Percentiles rank a stretch among this genome's conserved stretches.
These are phyloP conservation scores for Lactarius psammicola DNA, from an alignment of 768 basidiomycete genomes.

Conservation along the genomic window DNA sequence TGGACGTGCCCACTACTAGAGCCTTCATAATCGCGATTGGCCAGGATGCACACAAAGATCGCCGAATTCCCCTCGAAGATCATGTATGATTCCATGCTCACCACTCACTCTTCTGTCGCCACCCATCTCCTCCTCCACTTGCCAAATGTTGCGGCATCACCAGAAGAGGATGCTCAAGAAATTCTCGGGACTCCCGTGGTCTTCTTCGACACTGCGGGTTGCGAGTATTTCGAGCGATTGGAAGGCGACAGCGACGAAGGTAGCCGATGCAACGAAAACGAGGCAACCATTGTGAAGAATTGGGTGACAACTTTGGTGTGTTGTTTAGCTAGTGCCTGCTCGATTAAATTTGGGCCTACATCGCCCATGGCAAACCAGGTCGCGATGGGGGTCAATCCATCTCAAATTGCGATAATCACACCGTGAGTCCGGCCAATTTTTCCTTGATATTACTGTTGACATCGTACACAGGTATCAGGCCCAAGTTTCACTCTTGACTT, in stretches of 20 bases:
- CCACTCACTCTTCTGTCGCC: conserved; percentile 68
- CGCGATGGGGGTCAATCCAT: conserved; percentile 55
- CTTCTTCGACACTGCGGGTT: conserved; percentile 93
- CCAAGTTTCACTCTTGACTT: conserved; percentile 83
- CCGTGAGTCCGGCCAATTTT: conserved; percentile 49
- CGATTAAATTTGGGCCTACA: not conserved
- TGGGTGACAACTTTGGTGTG: conserved; percentile 82
- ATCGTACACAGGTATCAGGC: conserved; percentile 74
- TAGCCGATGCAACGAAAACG: conserved; percentile 92
- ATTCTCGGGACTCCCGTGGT: conserved; percentile 73
- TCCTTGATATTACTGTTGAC: not conserved
- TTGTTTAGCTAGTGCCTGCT: conserved; percentile 2
- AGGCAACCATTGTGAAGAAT: conserved; percentile 77
- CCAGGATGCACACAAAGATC: conserved; percentile 85
- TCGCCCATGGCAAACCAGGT: conserved; percentile 42
- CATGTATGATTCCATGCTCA: conserved; percentile 71
- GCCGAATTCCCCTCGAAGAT: conserved; percentile 82
- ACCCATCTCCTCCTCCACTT: conserved; percentile 71
- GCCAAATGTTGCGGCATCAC: conserved; percentile 47
- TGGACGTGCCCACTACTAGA: conserved; percentile 6
- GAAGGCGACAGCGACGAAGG: conserved; percentile 85
- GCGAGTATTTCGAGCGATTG: conserved; percentile 85
- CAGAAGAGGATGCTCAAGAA: conserved; percentile 71
- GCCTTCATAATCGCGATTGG: not conserved
- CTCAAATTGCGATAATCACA: conserved; percentile 84